Base-by-base conservation (phyloP, 208 protist species). In the Zelonia costaricensis region DNA sequence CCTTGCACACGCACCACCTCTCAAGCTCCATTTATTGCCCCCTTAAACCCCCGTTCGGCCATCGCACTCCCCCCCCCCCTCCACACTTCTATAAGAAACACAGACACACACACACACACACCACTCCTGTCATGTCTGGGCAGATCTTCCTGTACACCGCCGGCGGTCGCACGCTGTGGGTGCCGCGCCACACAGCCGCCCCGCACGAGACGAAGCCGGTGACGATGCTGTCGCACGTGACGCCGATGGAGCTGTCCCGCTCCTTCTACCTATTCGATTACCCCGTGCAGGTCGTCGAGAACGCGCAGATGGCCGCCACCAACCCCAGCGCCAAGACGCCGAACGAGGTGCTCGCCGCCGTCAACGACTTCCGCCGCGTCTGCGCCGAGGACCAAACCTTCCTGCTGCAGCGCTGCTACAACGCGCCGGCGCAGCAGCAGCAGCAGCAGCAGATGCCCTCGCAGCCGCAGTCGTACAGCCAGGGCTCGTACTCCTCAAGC, bases 241-340 rank as follows among this genome's bases (percentile, higher is more conserved):
- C 76, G n/a, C 82, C 89, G 22, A 71, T 76, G 45, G 89, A 95
- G 72, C 72, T 92, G 9, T 79, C 80, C 9, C 74, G 84, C 13
- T 89, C 83, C 27, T 95, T 95, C 60, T 93, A 92, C 68, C 70
- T 95, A 35, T 95, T 93, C 66, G 89, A 95, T 48, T 78, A 88
- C 47, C 76, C 78, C 16, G 80, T 95, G 55, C 84, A 90, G 42
- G 42, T 95, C 27, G 77, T 84, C 7, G 67, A 85, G 15, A 75
- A 81, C 58, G 51, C 83, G 13, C 62, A 64, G 45, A 57, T 74
- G 35, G 77, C 84, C 0, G 81, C 76, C 10, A 67, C 78, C 59
- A 74, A 76, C 55, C 80, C 78, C 18, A 82, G 74, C 40, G 84
- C 70, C n/a, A 92, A 92, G 36, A 93, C 89, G 8, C 73, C 82